phyloP scores from a whole-genome alignment of 176 grass and related monocot genomes.

The Rhynchospora pubera region DNA sequence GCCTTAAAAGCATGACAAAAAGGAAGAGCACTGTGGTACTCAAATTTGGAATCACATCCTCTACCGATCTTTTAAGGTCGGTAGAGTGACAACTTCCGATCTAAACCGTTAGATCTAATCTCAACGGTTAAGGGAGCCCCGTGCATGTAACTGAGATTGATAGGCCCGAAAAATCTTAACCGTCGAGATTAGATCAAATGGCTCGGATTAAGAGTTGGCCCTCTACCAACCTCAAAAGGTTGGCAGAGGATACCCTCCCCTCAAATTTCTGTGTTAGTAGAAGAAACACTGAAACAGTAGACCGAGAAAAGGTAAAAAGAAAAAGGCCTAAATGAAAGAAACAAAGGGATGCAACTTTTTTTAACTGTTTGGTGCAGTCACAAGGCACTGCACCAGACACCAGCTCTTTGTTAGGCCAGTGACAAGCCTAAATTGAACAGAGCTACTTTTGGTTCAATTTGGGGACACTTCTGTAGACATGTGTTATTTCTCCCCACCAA shows the following conservation, averaged over 20 bases:
- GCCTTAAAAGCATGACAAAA: conserved; percentile 7
- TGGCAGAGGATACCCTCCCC: too few relatives aligned
- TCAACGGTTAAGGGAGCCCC: too few relatives aligned
- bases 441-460: not conserved
- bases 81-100: too few relatives aligned
- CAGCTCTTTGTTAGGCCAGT: not conserved
- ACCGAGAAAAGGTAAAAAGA: not conserved
- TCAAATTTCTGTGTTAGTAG: not conserved
- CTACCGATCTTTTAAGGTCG: too few relatives aligned
- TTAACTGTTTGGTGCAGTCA: conserved; percentile 9
- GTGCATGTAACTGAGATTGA: too few relatives aligned
- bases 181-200: too few relatives aligned
- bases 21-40: not conserved
- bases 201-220: too few relatives aligned
- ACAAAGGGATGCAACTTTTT: not conserved
- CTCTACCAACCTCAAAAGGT: too few relatives aligned
- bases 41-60: too few relatives aligned
- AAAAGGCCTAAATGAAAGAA: conserved; percentile 1
- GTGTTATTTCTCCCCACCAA: not conserved
- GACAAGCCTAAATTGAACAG: not conserved
- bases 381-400: not conserved
- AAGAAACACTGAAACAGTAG: not conserved
- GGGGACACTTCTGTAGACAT: not conserved
- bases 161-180: too few relatives aligned
- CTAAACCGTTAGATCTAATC: too few relatives aligned